Conservation (phyloP, 257 asterid species). For the Avicennia marina region DNA sequence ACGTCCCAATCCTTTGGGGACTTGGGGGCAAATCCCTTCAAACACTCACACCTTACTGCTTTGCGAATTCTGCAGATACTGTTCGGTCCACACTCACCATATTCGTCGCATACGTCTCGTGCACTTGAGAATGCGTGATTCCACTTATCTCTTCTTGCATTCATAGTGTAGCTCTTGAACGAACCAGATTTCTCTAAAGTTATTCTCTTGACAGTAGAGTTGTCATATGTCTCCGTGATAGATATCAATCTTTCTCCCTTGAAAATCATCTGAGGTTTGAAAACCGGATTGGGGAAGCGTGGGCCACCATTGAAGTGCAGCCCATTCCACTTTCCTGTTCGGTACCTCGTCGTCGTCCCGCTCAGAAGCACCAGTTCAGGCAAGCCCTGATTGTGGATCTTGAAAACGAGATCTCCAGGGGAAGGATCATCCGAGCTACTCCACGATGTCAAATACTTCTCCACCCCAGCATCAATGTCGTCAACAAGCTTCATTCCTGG, state of each 20-base stretch:
- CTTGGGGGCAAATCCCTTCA: conserved; percentile 17
- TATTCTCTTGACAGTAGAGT: conserved; percentile 10
- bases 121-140: neutral
- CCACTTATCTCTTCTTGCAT: conserved; percentile 17
- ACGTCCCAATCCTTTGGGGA: conserved; percentile 17
- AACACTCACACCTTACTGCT: conserved; percentile 15
- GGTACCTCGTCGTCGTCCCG: neutral
- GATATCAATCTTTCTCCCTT: conserved; percentile 8
- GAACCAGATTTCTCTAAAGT: neutral
- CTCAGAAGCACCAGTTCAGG: conserved; percentile 13
- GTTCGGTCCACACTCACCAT: conserved; percentile 28
- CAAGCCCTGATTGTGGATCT: conserved; percentile 11
- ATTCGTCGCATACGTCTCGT: conserved; percentile 16
- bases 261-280: neutral
- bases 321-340: conserved; percentile 34
- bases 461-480: neutral
- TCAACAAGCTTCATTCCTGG: conserved; percentile 19
- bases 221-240: neutral
- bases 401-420: conserved; percentile 16
- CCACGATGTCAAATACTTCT: conserved; percentile 28
- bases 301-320: conserved; percentile 13
- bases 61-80: conserved; percentile 14
- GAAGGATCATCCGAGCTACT: conserved; percentile 26
- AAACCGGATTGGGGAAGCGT: neutral
- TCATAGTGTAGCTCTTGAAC: neutral